phyloP scores from a whole-genome alignment of 371 early-diverging fungal species.

The Funneliformis caledonium region DNA sequence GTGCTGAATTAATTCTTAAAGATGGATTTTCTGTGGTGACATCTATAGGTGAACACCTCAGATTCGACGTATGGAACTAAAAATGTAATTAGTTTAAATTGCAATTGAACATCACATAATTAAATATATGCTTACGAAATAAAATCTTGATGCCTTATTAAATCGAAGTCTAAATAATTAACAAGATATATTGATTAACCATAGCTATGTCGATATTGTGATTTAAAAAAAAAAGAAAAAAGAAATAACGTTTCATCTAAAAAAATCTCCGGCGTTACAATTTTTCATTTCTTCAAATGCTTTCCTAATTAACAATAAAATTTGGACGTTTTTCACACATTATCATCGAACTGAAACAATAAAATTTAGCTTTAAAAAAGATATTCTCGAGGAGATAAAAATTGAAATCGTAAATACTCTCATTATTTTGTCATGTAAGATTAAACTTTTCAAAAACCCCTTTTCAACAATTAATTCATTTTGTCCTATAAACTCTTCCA shows the following conservation, averaged over 20 bases:
- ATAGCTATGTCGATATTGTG: background rate
- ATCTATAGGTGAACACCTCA: conserved; percentile 75
- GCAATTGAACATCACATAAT: background rate
- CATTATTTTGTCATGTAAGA: conserved; percentile 69
- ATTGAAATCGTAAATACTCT: conserved; percentile 54
- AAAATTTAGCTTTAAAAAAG: background rate
- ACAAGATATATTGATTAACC: background rate
- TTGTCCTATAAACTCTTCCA: conserved; percentile 80
- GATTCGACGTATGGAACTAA: conserved; percentile 77
- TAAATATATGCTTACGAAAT: conserved; percentile 48
- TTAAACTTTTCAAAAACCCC: conserved; percentile 66
- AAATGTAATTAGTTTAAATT: background rate
- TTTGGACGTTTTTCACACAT: conserved; percentile 54
- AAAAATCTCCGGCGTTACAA: conserved; percentile 73
- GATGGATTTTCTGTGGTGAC: conserved; percentile 91
- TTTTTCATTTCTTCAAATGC: conserved; percentile 66
- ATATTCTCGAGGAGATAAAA: background rate
- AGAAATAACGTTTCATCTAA: conserved; percentile 74
- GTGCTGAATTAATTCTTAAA: conserved; percentile 81
- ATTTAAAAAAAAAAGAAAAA: too few species aligned
- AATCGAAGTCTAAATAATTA: conserved; percentile 69
- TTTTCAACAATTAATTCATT: conserved; percentile 66
- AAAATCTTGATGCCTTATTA: conserved; percentile 82
- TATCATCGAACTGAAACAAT: conserved; percentile 51
- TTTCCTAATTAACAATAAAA: conserved; percentile 48